phyloP scores from a whole-genome alignment of 1,284 basidiomycete genomes.

The Ustilago nuda region DNA sequence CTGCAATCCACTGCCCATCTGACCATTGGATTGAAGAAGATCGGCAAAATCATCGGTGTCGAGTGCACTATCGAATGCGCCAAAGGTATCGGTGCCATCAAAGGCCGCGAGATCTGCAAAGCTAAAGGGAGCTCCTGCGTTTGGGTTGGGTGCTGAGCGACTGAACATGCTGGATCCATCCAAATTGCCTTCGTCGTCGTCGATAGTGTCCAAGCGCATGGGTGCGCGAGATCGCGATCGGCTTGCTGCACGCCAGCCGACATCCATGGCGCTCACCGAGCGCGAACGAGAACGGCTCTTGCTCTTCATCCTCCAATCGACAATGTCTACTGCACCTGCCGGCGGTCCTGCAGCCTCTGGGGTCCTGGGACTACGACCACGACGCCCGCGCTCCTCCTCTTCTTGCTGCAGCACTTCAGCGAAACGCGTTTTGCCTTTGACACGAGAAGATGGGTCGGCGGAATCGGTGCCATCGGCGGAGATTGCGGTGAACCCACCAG shows the following conservation, averaged over 20 bases:
- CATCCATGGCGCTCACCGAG: constrained; percentile 80
- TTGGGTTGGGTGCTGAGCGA: constrained; percentile 49
- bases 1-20: constrained; percentile 10
- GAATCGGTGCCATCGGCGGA: constrained; percentile 12
- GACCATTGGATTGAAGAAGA: constrained; percentile 27
- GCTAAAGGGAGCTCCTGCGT: constrained; percentile 37
- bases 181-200: constrained; percentile 41
- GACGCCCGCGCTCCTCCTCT: constrained; percentile 57
- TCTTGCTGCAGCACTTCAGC: constrained; percentile 69
- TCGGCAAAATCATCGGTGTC: constrained; percentile 43
- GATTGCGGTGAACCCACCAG: constrained; percentile 43
- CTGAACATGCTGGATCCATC: constrained; percentile 43
- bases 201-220: constrained; percentile 49
- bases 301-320: constrained; percentile 68
- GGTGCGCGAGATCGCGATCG: constrained; percentile 90
- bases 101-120: constrained; percentile 53
- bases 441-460: constrained; percentile 14
- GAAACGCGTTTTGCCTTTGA: constrained; percentile 71
- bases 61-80: constrained; percentile 45
- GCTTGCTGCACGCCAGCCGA: constrained; percentile 94
- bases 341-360: constrained; percentile 56
- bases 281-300: constrained; percentile 70
- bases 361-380: constrained; percentile 56
- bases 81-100: constrained; percentile 38
- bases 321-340: constrained; percentile 52